Conservation (phyloP, 1,284 basidiomycete genomes). For the Austroboletus novae-zelandiae region DNA sequence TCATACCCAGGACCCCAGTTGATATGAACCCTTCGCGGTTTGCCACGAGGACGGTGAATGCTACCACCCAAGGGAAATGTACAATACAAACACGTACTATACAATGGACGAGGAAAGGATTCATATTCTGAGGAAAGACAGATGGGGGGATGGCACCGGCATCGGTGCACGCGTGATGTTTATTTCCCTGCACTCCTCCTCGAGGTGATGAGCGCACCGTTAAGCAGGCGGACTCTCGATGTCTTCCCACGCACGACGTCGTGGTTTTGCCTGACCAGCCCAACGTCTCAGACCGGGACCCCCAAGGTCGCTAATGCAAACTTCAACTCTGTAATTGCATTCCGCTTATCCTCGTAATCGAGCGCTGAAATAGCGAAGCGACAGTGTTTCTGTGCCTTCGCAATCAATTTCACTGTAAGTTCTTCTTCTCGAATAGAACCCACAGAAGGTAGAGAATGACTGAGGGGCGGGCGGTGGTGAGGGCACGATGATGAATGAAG, state of each 20-base stretch:
- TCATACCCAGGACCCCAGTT: no score
- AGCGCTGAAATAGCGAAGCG: slow-evolving; percentile 87
- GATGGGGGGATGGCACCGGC: no score
- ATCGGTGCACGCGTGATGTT: background rate
- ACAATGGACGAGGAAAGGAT: no score
- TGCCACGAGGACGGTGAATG: no score
- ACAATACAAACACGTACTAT: no score
- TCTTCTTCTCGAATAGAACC: slow-evolving; percentile 37
- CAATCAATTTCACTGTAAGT: slow-evolving; percentile 61
- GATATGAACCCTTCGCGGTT: no score
- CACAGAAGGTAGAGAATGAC: slow-evolving; percentile 8
- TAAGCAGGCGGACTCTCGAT: no score
- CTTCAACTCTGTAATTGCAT: slow-evolving; percentile 77
- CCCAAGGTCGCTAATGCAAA: slow-evolving; percentile 75
- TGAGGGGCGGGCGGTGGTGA: slow-evolving; percentile 10
- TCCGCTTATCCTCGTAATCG: slow-evolving; percentile 88
- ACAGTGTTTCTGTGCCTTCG: slow-evolving; percentile 85
- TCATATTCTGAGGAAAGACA: no score
- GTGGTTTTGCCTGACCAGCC: slow-evolving; percentile 1
- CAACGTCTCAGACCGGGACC: slow-evolving; percentile 11
- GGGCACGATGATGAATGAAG: slow-evolving; percentile 12
- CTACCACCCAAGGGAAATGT: background rate
- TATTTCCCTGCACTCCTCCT: no score
- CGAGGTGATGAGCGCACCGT: no score
- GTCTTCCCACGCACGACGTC: no score